A percentile compares a stretch with the other conserved stretches of the same genome.
Conservation (phyloP, 345 rosid species). For the Sapria himalayana region DNA sequence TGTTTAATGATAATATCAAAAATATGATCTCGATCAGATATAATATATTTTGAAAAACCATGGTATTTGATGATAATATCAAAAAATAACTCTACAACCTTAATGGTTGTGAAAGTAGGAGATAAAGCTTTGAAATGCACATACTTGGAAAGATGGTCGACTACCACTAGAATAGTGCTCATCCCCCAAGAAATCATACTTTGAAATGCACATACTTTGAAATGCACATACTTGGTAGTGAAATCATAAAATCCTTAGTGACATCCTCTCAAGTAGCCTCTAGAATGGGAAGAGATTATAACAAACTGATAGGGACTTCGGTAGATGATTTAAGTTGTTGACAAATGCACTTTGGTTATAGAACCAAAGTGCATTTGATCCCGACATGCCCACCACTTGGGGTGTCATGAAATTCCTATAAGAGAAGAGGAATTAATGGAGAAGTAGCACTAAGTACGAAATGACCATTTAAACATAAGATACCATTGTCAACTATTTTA, state of each 20-base stretch:
- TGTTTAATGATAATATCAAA: not conserved
- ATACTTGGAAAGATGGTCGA: not conserved
- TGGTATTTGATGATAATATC: not conserved
- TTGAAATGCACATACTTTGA: no score
- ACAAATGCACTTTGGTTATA: not conserved
- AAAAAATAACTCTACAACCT: not conserved
- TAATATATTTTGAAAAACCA: not conserved
- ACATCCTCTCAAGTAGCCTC: no score
- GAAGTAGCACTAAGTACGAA: not conserved
- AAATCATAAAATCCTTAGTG: constrained; percentile 3
- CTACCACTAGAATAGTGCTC: not conserved
- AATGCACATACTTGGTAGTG: no score
- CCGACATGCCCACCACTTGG: not conserved
- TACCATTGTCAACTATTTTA: not conserved
- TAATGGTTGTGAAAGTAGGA: not conserved
- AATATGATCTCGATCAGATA: not conserved
- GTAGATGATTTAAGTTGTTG: not conserved
- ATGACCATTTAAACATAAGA: not conserved
- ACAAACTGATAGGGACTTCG: not conserved
- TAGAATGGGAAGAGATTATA: not conserved
- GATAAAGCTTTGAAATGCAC: not conserved
- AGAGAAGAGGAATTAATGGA: not conserved
- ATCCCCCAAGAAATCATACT: not conserved
- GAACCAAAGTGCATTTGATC: not conserved
- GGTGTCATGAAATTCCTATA: not conserved